phyloP scores from a whole-genome alignment of 345 rosid species.

The Bruguiera gymnorhiza region DNA sequence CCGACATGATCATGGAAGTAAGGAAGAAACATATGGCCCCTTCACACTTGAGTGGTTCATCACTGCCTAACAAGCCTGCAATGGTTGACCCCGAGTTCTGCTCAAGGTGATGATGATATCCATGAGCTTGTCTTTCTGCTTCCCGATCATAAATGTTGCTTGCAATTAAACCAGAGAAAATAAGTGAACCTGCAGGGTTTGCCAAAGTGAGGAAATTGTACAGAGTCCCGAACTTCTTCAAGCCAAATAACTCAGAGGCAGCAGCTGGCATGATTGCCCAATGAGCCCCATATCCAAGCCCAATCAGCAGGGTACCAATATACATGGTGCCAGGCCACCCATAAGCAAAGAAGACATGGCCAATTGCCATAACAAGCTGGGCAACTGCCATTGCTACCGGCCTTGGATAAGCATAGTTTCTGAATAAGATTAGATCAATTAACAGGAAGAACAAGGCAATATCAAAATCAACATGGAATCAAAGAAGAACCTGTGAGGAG shows the following conservation, averaged over 20 bases:
- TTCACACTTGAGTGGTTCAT: constrained; percentile 64
- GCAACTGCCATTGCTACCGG: constrained; percentile 81
- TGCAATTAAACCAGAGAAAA: constrained; percentile 88
- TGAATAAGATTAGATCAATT: constrained; percentile 20
- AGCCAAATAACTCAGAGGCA: constrained; percentile 93
- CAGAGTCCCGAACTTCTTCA: constrained; percentile 87
- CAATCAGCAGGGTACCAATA: constrained; percentile 82
- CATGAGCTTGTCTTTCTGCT: constrained; percentile 78
- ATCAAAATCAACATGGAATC: neutral
- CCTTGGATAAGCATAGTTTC: constrained; percentile 91
- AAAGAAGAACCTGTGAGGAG: constrained; percentile 1
- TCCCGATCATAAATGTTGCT: constrained; percentile 83
- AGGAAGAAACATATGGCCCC: constrained; percentile 89
- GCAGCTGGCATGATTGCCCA: constrained; percentile 99
- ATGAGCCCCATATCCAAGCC: constrained; percentile 95
- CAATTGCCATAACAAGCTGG: constrained; percentile 80
- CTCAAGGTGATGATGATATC: constrained; percentile 19
- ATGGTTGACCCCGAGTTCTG: constrained; percentile 24
- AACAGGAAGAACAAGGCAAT: neutral
- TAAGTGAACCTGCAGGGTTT: constrained; percentile 91
- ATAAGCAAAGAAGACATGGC: constrained; percentile 79
- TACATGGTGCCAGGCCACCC: constrained; percentile 97
- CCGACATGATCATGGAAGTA: constrained; percentile 93
- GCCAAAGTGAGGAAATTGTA: constrained; percentile 96
- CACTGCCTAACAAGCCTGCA: constrained; percentile 27